Evolutionary conservation across 805 yeast species (phyloP), one percentile per base, ranked within the genome.

Genomic region (Candida sanyiensis): DNA sequence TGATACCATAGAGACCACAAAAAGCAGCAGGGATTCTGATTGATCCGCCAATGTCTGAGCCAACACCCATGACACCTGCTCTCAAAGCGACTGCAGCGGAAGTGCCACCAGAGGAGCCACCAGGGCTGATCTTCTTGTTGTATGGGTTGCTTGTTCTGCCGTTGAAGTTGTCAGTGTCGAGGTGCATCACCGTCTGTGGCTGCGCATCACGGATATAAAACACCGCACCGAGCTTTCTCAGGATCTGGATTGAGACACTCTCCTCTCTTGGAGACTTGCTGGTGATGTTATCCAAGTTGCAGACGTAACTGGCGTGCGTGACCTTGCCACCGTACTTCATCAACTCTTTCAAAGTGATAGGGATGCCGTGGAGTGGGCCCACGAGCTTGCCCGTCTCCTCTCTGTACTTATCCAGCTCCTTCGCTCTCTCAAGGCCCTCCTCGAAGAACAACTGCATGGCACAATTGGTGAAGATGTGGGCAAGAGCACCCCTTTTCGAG

Each of bases 31-130:
- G 87, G 7, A 68, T 74, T 50, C 87, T 69, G 40, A 81, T 73
- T 11, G 80, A 73, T 3, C 87, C 87, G 41, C 87, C 87, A 44
- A 80, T 80, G 53, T 80, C 87, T 19, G 82, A 73, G 24, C 86
- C 86, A 34, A 76, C 63, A 19, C 83, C 89, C 32, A 80, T 49
- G 1, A 75, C 72, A 21, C 83, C 74, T 3, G 75, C 80, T 38
- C 70, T 72, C 47, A 73, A 62, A 2, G 74, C 74, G 39, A 77
- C 73, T 41, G 75, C 61, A 1, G 83, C 78, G 43, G 84, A 80
- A 51, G 79, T 85, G 46, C 87, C 87, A 39, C 86, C 84, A 9
- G 83, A 75, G 1, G 83, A 75, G 15, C 87, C 87, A 44, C 87
- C 87, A 2, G 81, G 67, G 19, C 81, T 71, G 36, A 80, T 59